A percentile compares a stretch with the other conserved stretches of the same genome.
These are phyloP conservation scores for Sporothrix variecibatus DNA, from an alignment of 2,329 filamentous ascomycete genomes.

Conservation along the genomic window DNA sequence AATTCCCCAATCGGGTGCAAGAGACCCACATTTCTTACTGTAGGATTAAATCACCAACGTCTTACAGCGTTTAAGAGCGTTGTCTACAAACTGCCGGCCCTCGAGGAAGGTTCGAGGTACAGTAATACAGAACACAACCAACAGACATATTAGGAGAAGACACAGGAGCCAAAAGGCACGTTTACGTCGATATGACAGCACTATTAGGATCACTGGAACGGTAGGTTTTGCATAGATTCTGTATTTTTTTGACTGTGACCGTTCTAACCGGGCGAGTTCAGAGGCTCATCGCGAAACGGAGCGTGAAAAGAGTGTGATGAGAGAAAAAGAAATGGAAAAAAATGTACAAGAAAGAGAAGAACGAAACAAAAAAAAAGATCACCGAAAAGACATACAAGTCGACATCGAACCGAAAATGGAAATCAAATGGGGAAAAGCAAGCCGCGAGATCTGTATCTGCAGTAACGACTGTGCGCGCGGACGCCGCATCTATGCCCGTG, in stretches of 20 bases:
- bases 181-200: neutral
- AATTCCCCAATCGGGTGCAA: conserved; percentile 8
- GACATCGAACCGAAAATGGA: neutral
- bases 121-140: neutral
- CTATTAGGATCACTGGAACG: neutral
- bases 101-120: neutral
- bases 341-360: neutral
- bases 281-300: neutral
- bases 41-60: neutral
- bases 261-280: neutral
- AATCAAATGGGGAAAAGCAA: neutral
- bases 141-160: neutral
- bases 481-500: conserved; percentile 7
- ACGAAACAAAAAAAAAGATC: neutral
- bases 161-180: neutral
- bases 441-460: neutral
- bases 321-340: neutral
- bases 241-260: neutral
- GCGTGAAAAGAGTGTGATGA: neutral
- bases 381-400: neutral
- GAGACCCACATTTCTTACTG: neutral
- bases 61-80: neutral
- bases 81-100: neutral
- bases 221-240: neutral
- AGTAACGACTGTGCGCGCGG: conserved; percentile 17